phyloP scores from a whole-genome alignment of 345 rosid genomes.

The Citrus trifoliata region DNA sequence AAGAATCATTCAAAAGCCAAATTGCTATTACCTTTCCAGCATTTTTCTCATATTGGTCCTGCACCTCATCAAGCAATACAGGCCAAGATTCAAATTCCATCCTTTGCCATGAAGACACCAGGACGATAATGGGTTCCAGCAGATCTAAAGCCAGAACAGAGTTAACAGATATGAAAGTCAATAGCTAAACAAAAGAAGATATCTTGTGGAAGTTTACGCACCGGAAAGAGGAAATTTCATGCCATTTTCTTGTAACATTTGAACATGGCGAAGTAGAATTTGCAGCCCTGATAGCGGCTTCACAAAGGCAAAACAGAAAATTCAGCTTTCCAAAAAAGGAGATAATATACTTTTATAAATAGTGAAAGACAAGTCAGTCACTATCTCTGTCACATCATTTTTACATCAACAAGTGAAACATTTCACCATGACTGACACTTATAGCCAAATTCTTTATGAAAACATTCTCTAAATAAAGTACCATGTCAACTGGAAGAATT shows the following conservation, averaged over 20 bases:
- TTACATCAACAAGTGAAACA: neutral
- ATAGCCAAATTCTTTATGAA: neutral
- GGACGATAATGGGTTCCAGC: constrained; percentile 57
- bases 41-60: constrained; percentile 68
- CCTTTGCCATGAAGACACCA: constrained; percentile 81
- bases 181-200: neutral
- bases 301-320: constrained; percentile 16
- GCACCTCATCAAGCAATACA: constrained; percentile 80
- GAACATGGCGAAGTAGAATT: constrained; percentile 56
- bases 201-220: constrained; percentile 21
- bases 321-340: constrained; percentile 6
- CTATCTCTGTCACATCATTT: neutral
- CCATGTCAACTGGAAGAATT: constrained; percentile 1
- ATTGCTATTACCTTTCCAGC: constrained; percentile 63
- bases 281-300: constrained; percentile 90
- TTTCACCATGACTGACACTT: neutral
- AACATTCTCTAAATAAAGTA: neutral
- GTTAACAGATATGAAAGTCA: constrained; percentile 11
- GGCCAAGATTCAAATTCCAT: constrained; percentile 87
- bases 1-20: neutral
- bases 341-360: neutral
- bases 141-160: constrained; percentile 37
- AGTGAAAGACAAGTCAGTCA: neutral
- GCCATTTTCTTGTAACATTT: constrained; percentile 59
- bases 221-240: constrained; percentile 70